Conservation (phyloP, 129 eudicot species). For the Escallonia herrerae region DNA sequence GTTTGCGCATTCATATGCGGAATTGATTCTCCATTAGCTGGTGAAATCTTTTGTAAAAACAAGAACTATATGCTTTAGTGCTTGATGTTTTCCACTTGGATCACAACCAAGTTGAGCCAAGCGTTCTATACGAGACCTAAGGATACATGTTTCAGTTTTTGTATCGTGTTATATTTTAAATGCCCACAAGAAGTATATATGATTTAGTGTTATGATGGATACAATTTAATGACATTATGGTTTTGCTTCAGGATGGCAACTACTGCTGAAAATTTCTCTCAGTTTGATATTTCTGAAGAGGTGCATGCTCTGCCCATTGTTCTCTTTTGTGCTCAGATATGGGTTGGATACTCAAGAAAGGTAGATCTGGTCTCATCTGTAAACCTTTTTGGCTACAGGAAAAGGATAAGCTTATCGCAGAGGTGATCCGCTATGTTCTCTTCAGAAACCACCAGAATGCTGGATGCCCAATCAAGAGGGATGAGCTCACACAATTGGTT, state of each 20-base stretch:
- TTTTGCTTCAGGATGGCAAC: constrained; percentile 54
- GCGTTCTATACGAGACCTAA: too few relatives aligned
- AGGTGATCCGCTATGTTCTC: constrained; percentile 69
- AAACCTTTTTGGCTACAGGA: constrained; percentile 37
- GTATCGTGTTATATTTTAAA: too few relatives aligned
- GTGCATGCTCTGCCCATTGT: constrained; percentile 12
- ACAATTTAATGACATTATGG: not conserved
- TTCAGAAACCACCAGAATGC: constrained; percentile 69
- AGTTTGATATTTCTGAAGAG: constrained; percentile 60
- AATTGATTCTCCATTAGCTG: too few relatives aligned
- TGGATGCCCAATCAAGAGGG: constrained; percentile 94
- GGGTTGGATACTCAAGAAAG: not conserved
- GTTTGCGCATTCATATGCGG: too few relatives aligned
- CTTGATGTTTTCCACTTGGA: too few relatives aligned
- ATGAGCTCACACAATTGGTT: constrained; percentile 62
- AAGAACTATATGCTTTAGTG: too few relatives aligned
- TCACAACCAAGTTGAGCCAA: too few relatives aligned
- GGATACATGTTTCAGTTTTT: too few relatives aligned
- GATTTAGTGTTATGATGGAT: not conserved
- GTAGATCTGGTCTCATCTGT: not conserved
- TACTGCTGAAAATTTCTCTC: constrained; percentile 41
- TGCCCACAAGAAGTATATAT: not conserved
- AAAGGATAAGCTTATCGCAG: constrained; percentile 69
- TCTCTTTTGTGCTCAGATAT: not conserved
- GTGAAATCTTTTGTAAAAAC: too few relatives aligned